Percentiles rank a stretch among this genome's conserved stretches.
phyloP scores from a whole-genome alignment of 2,329 filamentous ascomycete genomes.

The Microsporum audouinii region DNA sequence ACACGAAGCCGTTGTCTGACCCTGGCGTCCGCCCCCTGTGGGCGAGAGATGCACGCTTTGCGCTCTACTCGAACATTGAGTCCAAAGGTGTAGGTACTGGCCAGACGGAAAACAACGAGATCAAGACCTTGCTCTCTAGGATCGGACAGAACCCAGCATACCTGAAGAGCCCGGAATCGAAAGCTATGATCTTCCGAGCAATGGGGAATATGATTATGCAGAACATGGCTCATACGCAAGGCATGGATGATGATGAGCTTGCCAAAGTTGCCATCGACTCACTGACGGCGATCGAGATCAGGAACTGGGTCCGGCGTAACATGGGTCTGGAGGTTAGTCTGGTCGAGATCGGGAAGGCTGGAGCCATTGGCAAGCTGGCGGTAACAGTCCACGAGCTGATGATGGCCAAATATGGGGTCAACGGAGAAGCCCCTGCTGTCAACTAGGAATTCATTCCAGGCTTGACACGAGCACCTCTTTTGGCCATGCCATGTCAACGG shows the following conservation, averaged over 20 bases:
- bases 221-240: constrained; percentile 2
- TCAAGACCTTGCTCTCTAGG: background rate
- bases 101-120: background rate
- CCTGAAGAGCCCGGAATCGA: background rate
- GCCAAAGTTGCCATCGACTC: constrained; percentile 15
- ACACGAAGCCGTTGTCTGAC: background rate
- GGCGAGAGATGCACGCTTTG: background rate
- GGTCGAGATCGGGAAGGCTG: background rate
- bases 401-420: background rate
- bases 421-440: background rate
- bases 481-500: too few relatives aligned
- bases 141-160: background rate
- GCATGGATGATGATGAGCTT: constrained; percentile 5
- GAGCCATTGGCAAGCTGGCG: background rate
- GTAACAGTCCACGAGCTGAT: background rate
- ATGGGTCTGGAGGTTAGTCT: background rate
- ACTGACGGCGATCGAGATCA: constrained; percentile 15
- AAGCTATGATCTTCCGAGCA: background rate
- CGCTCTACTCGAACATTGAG: background rate
- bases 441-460: too few relatives aligned
- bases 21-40: background rate
- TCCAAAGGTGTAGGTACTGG: background rate
- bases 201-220: constrained; percentile 7
- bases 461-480: too few relatives aligned
- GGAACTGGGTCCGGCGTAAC: constrained; percentile 12